These are phyloP conservation scores for Aureobasidium sp. DNA, from an alignment of 2,329 filamentous ascomycete species.

Conservation along the genomic window DNA sequence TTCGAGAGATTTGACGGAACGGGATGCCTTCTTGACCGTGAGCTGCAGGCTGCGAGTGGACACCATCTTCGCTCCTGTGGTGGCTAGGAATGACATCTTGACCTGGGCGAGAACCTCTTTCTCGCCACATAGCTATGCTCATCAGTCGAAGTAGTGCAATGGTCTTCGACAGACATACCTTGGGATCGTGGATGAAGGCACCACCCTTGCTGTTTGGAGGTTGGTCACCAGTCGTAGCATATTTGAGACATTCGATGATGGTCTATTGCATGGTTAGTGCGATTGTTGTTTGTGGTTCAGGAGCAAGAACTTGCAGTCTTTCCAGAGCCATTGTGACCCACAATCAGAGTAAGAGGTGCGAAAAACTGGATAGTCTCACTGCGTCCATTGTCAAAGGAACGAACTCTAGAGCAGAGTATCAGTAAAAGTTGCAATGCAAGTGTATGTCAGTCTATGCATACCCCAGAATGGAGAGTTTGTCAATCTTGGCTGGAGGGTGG, in stretches of 20 bases:
- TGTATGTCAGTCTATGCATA: conserved; percentile 22
- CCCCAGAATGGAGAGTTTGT: conserved; percentile 81
- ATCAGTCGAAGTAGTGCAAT: conserved; percentile 13
- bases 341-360: conserved; percentile 87
- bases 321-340: conserved; percentile 93
- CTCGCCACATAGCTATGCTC: conserved; percentile 58
- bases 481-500: conserved; percentile 67
- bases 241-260: conserved; percentile 97
- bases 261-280: conserved; percentile 42
- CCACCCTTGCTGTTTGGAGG: conserved; percentile 84
- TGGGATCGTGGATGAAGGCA: conserved; percentile 96
- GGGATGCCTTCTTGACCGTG: conserved; percentile 70
- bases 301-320: conserved; percentile 58
- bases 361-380: conserved; percentile 80
- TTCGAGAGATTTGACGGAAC: conserved; percentile 77
- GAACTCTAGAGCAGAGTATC: conserved; percentile 44
- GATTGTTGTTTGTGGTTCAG: background rate
- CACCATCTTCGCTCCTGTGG: conserved; percentile 70
- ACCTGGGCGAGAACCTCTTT: conserved; percentile 87
- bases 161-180: conserved; percentile 39
- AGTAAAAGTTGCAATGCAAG: background rate
- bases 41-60: conserved; percentile 78
- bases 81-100: conserved; percentile 76
- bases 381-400: conserved; percentile 72
- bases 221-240: conserved; percentile 88